Base-by-base conservation (phyloP, 2,329 filamentous ascomycete species). In the Cucurbitaria berberidis region DNA sequence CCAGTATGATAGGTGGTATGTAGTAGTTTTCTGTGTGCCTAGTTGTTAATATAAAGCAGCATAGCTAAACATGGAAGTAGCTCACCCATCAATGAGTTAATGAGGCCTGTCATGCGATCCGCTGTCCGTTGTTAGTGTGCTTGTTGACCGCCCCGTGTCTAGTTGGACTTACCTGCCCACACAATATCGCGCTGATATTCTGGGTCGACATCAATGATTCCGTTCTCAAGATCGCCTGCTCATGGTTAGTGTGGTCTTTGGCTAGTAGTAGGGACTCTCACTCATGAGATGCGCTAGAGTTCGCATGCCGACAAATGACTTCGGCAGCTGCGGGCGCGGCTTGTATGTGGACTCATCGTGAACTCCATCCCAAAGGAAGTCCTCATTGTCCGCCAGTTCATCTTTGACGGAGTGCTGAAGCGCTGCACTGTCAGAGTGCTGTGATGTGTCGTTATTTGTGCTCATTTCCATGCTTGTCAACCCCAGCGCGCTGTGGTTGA, bases 1-100 rank as follows among this genome's bases (percentile, higher is more conserved):
- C 81, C 48, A 82, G 76, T 38, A 81, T 80, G 6, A 82, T 75
- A 2, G 79, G 79, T 11, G 80, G 79, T 24, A 81, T 75, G 43
- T 77, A 81, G 48, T 62, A 75, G 16, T 75, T 74, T 27, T 76
- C 72, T 71, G n/a, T 6, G 27, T n/a, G 21, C 11, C 9, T 13
- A 16, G 9, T 30, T 21, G 4, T 38, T 16, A 38, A 11, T 22
- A 10, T 38, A 13, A 38, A 3, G 19, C 16, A 40, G 2, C 32
- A 43, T 16, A 7, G 11, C 15, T 8, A 21, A 3, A 11, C 16
- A 16, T 24, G 21, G 19, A 22, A 26, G 15, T 3, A 6, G 48
- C 55, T 51, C 40, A 72, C 69, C 72, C 63, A 75, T 73, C 10
- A 75, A 41, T 2, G 72, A 74, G 26, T 75, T 60, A 24, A 75